These are phyloP conservation scores for Aspergillus glaucus DNA, from an alignment of 2,329 filamentous ascomycete species.

Conservation along the genomic window DNA sequence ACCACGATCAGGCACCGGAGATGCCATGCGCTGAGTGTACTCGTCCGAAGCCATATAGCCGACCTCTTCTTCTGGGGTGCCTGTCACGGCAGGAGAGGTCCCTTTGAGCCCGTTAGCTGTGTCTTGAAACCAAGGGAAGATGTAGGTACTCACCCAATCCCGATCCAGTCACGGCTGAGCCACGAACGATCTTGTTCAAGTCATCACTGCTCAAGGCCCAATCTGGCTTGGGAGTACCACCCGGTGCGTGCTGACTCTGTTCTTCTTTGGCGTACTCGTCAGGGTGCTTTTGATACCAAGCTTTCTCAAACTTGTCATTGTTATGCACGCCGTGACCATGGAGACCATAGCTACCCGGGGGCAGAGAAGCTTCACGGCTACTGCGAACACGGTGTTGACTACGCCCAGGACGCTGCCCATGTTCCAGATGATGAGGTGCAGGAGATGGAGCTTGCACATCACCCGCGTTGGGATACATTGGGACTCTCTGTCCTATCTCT, in stretches of 20 bases:
- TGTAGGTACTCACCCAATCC: slow-evolving; percentile 45
- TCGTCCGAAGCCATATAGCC: slow-evolving; percentile 83
- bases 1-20: slow-evolving; percentile 47
- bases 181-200: slow-evolving; percentile 79
- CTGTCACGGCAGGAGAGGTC: slow-evolving; percentile 54
- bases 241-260: slow-evolving; percentile 56
- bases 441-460: slow-evolving; percentile 95
- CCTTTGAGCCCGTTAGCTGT: slow-evolving; percentile 44
- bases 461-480: slow-evolving; percentile 86
- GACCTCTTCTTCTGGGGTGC: slow-evolving; percentile 84
- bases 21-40: slow-evolving; percentile 68
- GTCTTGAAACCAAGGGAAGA: neutral
- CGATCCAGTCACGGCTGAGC: slow-evolving; percentile 51
- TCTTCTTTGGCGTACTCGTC: slow-evolving; percentile 71
- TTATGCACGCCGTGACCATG: slow-evolving; percentile 76
- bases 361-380: slow-evolving; percentile 62
- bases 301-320: slow-evolving; percentile 78
- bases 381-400: slow-evolving; percentile 68
- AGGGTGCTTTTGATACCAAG: slow-evolving; percentile 89
- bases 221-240: slow-evolving; percentile 57
- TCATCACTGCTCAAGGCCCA: slow-evolving; percentile 86
- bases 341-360: slow-evolving; percentile 86
- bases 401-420: slow-evolving; percentile 45
- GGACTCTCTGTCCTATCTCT: slow-evolving; percentile 85
- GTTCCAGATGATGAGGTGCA: slow-evolving; percentile 47